Evolutionary conservation across 768 basidiomycete species (phyloP), one percentile per base, ranked within the genome.

Genomic region (Phlebiopsis gigantea): DNA sequence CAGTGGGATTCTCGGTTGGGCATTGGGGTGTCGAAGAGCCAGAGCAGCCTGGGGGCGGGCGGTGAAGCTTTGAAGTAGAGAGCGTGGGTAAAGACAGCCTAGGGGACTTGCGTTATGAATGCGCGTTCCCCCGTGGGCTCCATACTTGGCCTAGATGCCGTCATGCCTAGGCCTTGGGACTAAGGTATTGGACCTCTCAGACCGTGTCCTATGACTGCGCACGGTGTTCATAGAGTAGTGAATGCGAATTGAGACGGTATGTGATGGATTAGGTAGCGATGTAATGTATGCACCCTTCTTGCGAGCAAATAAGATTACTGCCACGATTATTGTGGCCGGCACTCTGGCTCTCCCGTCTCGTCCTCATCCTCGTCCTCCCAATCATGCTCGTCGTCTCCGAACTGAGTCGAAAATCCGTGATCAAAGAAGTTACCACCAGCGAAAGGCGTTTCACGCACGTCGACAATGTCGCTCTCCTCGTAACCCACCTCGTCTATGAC

Each of bases 381-480:
- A 24, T 84, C 81, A 46, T 78, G 80, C 55, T 72, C 74, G n/a
- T 72, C 75, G 57, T 81, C 87, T 58, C 85, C 88, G 70, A 87
- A 87, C 84, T 89, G 83, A 58, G 66, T 66, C 70, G 77, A 71
- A 78, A 84, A 86, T 62, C 73, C 84, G 69, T 80, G 79, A 71
- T 89, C 87, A 85, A 87, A 89, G 84, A 88, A 89, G 69, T 79
- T 79, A 68, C 78, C 75, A 69, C 79, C 78, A 79, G 85, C 82
- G 76, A 85, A 86, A 81, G 79, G 83, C 76, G 80, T 79, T 73
- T 76, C 78, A 87, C 90, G 84, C 83, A 92, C 88, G 75, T 90
- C 88, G 68, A 82, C 81, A 74, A 90, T 80, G 72, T 85, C 85
- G 70, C 80, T 82, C 71, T 87, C 85, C 72, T 90, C 89, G 69